Percentiles rank a stretch among this genome's conserved stretches.
These are phyloP conservation scores for Mortierella sp. DNA, from an alignment of 371 early-diverging fungal genomes.

Conservation along the genomic window DNA sequence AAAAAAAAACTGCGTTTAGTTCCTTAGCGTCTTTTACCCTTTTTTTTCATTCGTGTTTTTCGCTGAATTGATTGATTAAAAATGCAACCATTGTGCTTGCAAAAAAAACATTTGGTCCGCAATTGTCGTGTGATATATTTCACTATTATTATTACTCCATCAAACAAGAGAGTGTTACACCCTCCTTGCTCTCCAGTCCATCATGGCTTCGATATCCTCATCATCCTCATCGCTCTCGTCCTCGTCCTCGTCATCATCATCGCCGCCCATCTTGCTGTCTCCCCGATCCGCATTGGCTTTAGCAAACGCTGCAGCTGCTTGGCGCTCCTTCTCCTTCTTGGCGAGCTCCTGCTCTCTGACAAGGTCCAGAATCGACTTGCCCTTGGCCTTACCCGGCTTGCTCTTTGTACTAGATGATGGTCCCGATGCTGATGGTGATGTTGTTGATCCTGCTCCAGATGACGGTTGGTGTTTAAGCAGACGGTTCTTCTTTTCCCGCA, in stretches of 20 bases:
- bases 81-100: neutral
- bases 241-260: constrained; percentile 21
- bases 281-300: constrained; percentile 12
- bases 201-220: constrained; percentile 59
- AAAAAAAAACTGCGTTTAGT: neutral
- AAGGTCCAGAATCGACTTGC: constrained; percentile 55
- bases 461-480: constrained; percentile 4
- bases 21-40: neutral
- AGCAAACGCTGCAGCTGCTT: constrained; percentile 32
- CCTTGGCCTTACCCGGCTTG: constrained; percentile 29
- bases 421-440: constrained; percentile 11
- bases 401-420: neutral
- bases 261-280: constrained; percentile 38
- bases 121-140: neutral
- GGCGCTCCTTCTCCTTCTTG: constrained; percentile 51
- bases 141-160: neutral
- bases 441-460: neutral
- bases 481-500: constrained; percentile 47
- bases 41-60: neutral
- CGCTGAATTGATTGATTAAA: neutral
- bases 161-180: constrained; percentile 4
- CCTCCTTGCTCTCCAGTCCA: constrained; percentile 59
- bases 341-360: constrained; percentile 54
- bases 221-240: constrained; percentile 44
- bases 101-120: neutral